Evolutionary conservation across 2,329 filamentous ascomycete species (phyloP).

Genomic region (Penicillium sp.): DNA sequence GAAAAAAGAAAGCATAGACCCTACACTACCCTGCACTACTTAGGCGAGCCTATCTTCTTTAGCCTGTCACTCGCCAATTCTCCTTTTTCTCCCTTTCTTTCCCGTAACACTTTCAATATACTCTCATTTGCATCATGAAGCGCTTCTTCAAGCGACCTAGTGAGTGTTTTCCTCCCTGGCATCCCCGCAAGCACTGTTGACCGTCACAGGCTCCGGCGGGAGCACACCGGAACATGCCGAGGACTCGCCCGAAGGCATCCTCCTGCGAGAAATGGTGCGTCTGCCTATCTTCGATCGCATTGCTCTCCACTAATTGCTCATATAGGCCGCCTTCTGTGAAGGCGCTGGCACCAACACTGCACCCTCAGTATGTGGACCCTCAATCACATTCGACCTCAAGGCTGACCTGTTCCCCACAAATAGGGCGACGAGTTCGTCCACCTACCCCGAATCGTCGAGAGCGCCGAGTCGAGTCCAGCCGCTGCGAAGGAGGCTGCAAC

Average conservation of each 20-base stretch:
- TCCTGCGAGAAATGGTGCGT: slow-evolving; percentile 41
- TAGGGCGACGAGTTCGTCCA: slow-evolving; percentile 87
- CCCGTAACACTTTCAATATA: neutral
- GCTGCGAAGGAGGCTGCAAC: slow-evolving; percentile 78
- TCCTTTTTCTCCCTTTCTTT: neutral
- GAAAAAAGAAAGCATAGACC: neutral
- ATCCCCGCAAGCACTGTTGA: slow-evolving; percentile 10
- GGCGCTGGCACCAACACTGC: slow-evolving; percentile 56
- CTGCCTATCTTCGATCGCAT: neutral
- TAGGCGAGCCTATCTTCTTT: neutral
- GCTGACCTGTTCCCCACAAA: slow-evolving; percentile 7
- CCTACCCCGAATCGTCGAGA: slow-evolving; percentile 88
- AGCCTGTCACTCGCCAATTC: neutral
- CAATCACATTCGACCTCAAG: neutral
- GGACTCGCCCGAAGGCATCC: slow-evolving; percentile 38
- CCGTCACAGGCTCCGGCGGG: slow-evolving; percentile 22
- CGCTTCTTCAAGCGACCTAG: slow-evolving; percentile 33
- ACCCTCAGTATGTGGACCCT: slow-evolving; percentile 44
- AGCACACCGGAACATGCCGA: slow-evolving; percentile 26
- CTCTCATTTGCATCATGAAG: slow-evolving; percentile 29
- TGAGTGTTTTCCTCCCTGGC: slow-evolving; percentile 17
- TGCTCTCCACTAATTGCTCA: slow-evolving; percentile 4
- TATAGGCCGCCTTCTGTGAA: slow-evolving; percentile 75
- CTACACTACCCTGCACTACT: neutral
- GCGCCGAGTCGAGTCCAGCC: slow-evolving; percentile 82